Percentiles rank a stretch among this genome's conserved stretches.
Conservation (phyloP, 148 eudicot species). For the Linanthus parryae region DNA sequence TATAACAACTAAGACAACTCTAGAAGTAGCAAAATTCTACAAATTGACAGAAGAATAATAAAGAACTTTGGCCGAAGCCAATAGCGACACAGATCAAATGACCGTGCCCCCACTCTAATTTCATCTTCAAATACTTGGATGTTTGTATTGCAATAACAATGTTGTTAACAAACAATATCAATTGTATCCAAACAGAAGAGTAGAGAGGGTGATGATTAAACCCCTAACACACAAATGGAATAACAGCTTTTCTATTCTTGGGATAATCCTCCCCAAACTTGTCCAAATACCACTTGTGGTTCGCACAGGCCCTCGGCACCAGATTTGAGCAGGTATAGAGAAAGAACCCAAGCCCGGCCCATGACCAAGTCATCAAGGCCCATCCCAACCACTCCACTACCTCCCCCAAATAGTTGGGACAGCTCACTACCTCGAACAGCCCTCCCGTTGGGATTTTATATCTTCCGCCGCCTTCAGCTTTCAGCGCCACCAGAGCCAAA, state of each 20-base stretch:
- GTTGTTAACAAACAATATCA: too few species aligned
- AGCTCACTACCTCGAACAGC: slow-evolving; percentile 64
- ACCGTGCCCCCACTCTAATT: too few species aligned
- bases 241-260: slow-evolving; percentile 56
- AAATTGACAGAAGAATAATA: too few species aligned
- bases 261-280: slow-evolving; percentile 92
- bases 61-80: too few species aligned
- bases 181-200: too few species aligned
- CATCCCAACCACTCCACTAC: slow-evolving; percentile 90
- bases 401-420: slow-evolving; percentile 93
- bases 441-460: slow-evolving; percentile 73
- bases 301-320: slow-evolving; percentile 60
- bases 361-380: slow-evolving; percentile 74
- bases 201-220: too few species aligned
- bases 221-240: slow-evolving; percentile 58
- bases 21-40: too few species aligned
- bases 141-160: too few species aligned
- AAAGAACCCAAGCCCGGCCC: slow-evolving; percentile 81
- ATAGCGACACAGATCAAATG: too few species aligned
- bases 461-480: slow-evolving; percentile 47
- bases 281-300: slow-evolving; percentile 76
- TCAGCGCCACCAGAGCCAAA: slow-evolving; percentile 44
- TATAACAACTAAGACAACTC: too few species aligned
- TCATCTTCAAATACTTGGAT: too few species aligned
- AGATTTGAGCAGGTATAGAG: slow-evolving; percentile 62